A percentile compares a stretch with the other conserved stretches of the same genome.
Evolutionary conservation across 2,329 filamentous ascomycete genomes (phyloP).

Genomic region (Chlorencoelia australis): DNA sequence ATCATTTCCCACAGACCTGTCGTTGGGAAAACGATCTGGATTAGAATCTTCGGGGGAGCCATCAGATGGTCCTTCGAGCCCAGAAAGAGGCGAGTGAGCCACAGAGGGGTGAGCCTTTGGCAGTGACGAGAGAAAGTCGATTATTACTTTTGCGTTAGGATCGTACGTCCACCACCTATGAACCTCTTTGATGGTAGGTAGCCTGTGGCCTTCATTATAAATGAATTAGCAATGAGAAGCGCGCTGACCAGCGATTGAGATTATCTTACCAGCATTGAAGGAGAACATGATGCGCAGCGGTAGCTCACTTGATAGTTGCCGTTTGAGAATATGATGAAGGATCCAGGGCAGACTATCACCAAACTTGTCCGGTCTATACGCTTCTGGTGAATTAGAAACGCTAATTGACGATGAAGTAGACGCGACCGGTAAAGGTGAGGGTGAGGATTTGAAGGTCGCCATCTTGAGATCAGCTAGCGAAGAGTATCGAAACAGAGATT

Average conservation of each 20-base stretch:
- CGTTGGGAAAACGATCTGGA: conserved; percentile 6
- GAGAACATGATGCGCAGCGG: conserved; percentile 23
- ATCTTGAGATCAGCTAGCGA: too few species aligned
- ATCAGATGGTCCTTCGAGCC: too few species aligned
- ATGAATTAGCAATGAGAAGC: background rate
- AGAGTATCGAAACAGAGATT: too few species aligned
- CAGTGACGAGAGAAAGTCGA: conserved; percentile 15
- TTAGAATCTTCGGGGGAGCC: background rate
- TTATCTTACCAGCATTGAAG: conserved; percentile 21
- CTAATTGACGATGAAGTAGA: too few species aligned
- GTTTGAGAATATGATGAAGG: conserved; percentile 16
- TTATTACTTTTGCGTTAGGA: conserved; percentile 14
- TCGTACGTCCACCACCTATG: conserved; percentile 20
- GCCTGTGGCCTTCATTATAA: conserved; percentile 13
- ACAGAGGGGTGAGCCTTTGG: too few species aligned
- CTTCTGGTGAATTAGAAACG: too few species aligned
- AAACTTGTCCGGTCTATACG: too few species aligned
- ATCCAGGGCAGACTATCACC: conserved; percentile 16
- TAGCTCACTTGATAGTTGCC: conserved; percentile 11
- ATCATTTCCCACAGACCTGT: conserved; percentile 15
- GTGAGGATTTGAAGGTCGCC: too few species aligned
- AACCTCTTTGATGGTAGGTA: conserved; percentile 17
- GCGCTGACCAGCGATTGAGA: background rate
- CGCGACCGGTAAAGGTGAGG: too few species aligned
- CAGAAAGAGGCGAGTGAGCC: too few species aligned